Evolutionary conservation across 352 stramenopile species (phyloP).

Genomic region (Blastocystis sp.): DNA sequence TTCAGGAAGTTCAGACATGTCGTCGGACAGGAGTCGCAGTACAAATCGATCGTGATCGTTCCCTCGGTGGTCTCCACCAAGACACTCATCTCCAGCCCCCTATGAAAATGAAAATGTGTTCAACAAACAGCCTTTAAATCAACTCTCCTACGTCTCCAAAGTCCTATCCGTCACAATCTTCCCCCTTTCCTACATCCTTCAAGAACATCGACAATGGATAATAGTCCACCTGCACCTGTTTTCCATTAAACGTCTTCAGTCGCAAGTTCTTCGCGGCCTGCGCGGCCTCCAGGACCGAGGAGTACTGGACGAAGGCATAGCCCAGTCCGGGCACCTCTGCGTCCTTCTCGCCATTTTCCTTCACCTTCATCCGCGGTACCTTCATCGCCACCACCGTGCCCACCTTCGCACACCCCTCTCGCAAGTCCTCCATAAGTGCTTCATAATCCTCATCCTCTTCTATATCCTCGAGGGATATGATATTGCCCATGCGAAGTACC

Average conservation of each 20-base stretch:
- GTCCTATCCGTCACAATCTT: constrained; percentile 1
- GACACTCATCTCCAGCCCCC: constrained; percentile 72
- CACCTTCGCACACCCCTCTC: constrained; percentile 3
- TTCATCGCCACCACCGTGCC: constrained; percentile 14
- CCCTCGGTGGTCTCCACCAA: constrained; percentile 80
- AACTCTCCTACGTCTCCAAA: constrained; percentile 31
- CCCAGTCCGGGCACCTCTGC: constrained; percentile 6
- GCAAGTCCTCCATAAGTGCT: constrained; percentile 33
- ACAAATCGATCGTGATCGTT: constrained; percentile 79
- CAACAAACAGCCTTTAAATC: constrained; percentile 42
- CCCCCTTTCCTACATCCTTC: neutral
- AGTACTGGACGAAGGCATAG: constrained; percentile 53
- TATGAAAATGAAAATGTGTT: neutral
- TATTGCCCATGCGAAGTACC: constrained; percentile 45
- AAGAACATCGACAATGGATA: constrained; percentile 49
- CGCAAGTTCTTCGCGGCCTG: constrained; percentile 8
- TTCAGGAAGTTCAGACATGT: constrained; percentile 83
- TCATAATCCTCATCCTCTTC: constrained; percentile 56
- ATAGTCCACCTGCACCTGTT: constrained; percentile 55
- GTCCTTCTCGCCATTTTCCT: neutral
- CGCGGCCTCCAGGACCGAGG: constrained; percentile 30
- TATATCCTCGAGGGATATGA: constrained; percentile 52
- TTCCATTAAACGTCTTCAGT: constrained; percentile 55
- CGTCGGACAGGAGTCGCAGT: constrained; percentile 69
- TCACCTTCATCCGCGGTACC: neutral